phyloP scores from a whole-genome alignment of 2,329 filamentous ascomycete genomes.

The Leptographium wingfieldii region DNA sequence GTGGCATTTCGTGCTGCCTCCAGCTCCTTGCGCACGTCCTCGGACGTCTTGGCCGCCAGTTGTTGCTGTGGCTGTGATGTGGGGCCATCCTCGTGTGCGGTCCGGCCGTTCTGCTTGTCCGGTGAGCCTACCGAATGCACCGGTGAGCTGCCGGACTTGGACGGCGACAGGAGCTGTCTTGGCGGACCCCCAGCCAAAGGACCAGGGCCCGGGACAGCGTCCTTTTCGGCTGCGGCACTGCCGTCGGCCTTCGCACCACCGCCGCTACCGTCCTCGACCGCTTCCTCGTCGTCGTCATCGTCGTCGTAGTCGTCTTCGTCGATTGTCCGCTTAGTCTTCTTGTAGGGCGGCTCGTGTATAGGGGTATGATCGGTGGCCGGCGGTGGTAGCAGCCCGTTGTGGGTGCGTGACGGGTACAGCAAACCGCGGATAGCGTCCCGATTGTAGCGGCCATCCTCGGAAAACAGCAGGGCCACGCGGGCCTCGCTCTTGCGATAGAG shows the following conservation, averaged over 20 bases:
- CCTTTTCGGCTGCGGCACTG: not conserved
- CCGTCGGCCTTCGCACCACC: slow-evolving; percentile 21
- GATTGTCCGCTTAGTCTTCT: slow-evolving; percentile 66
- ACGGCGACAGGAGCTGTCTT: slow-evolving; percentile 52
- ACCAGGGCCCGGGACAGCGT: not conserved
- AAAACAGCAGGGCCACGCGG: slow-evolving; percentile 65
- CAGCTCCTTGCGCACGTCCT: slow-evolving; percentile 84
- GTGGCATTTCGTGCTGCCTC: slow-evolving; percentile 86
- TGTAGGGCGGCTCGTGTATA: slow-evolving; percentile 49
- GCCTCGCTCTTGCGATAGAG: slow-evolving; percentile 67
- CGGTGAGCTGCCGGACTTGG: slow-evolving; percentile 56
- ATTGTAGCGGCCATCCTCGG: slow-evolving; percentile 41
- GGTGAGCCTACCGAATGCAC: slow-evolving; percentile 50
- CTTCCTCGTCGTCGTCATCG: slow-evolving; percentile 48
- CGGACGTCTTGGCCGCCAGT: slow-evolving; percentile 50
- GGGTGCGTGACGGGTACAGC: slow-evolving; percentile 22
- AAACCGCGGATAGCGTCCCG: slow-evolving; percentile 40
- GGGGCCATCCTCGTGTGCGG: slow-evolving; percentile 32
- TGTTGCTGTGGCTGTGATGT: not conserved
- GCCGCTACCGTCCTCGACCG: slow-evolving; percentile 26
- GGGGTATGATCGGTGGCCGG: slow-evolving; percentile 46
- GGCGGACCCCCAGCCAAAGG: slow-evolving; percentile 30
- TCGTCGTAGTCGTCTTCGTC: slow-evolving; percentile 79
- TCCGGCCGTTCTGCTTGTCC: slow-evolving; percentile 43
- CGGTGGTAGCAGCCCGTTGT: slow-evolving; percentile 33